phyloP scores from a whole-genome alignment of 192 early-diverging fungal species.

The Coemansia sp. region DNA sequence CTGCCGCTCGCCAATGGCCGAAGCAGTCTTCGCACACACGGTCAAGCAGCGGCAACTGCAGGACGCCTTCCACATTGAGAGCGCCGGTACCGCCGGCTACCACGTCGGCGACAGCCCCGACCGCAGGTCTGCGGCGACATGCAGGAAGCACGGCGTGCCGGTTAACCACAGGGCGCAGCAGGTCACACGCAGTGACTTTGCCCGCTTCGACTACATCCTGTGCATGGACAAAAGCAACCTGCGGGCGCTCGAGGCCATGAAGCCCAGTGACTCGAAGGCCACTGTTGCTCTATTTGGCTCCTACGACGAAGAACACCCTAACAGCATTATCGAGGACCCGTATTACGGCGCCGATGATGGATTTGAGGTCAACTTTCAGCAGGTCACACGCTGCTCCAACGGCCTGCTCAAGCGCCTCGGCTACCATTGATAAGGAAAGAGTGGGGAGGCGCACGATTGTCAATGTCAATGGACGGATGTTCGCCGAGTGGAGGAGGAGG shows the following conservation, averaged over 20 bases:
- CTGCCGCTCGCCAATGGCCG: conserved; percentile 90
- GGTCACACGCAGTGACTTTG: conserved; percentile 62
- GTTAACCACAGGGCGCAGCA: conserved; percentile 74
- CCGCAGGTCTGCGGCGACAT: conserved; percentile 62
- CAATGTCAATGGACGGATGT: no score
- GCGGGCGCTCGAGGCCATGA: conserved; percentile 52
- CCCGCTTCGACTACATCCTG: conserved; percentile 78
- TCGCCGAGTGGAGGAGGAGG: no score
- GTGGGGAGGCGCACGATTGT: no score
- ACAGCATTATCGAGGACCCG: conserved; percentile 43
- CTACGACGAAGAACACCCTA: conserved; percentile 16
- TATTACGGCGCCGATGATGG: conserved; percentile 51
- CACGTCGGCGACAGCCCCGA: conserved; percentile 77
- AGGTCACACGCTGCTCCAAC: conserved; percentile 42
- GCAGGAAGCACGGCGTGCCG: conserved; percentile 66
- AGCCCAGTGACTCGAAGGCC: conserved; percentile 43
- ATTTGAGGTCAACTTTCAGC: conserved; percentile 44
- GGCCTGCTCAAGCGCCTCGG: conserved; percentile 38
- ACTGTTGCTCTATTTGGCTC: conserved; percentile 41
- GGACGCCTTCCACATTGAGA: conserved; percentile 72
- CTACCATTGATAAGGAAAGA: no score
- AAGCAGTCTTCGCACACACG: conserved; percentile 82
- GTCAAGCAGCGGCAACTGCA: conserved; percentile 59
- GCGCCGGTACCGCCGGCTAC: conserved; percentile 80
- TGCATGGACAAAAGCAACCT: conserved; percentile 90